Base-by-base conservation (phyloP, 2,329 filamentous ascomycete species). In the Pseudogymnoascus sp. region DNA sequence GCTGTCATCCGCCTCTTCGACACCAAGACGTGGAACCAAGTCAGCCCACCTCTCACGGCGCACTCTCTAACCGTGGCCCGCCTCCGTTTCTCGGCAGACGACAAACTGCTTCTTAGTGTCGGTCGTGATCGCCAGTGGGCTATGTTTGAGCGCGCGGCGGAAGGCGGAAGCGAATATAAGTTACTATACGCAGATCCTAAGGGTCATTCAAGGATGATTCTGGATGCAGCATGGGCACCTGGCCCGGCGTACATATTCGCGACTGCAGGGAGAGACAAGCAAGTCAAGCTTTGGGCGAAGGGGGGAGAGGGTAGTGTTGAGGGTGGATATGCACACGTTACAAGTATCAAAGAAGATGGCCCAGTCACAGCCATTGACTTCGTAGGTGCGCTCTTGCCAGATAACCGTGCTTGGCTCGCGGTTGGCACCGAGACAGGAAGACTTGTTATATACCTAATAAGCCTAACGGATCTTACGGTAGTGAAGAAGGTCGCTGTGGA, bases 1-100 rank as follows among this genome's bases (percentile, higher is more conserved):
- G 94, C 94, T 44, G 92, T 97, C 39, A 91, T 99, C 69, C 86
- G 94, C 17, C 75, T 99, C 6, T 97, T 96, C 71, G 91, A 96
- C 72, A 94, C 92, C 10, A 82, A 81, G 35, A 84, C 84, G 48
- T 99, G 94, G 94, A 88, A 91, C 15, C 92, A 99, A 76, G 79
- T 97, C 42, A 86, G 85, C 63, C 92, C 93, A 2, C 84, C 93
- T 0, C 80, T 99, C 31, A 82, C 85, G n/a, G 89, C 90, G 1
- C 94, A 99, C 75, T 86, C 89, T 0, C 80, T 97, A 61, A 99
- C 94, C 0, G 88, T 92, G 25, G 93, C 92, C 0, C 82, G 89
- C 13, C 78, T 99, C 36, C 81, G 86, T 7, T 99, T 97, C 77
- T 92, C 90, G 0, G 71, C 75, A 0, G 88, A 93, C 68, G 90